Evolutionary conservation across 2,329 filamentous ascomycete species (phyloP).

Genomic region (Aspergillus brasiliensis): DNA sequence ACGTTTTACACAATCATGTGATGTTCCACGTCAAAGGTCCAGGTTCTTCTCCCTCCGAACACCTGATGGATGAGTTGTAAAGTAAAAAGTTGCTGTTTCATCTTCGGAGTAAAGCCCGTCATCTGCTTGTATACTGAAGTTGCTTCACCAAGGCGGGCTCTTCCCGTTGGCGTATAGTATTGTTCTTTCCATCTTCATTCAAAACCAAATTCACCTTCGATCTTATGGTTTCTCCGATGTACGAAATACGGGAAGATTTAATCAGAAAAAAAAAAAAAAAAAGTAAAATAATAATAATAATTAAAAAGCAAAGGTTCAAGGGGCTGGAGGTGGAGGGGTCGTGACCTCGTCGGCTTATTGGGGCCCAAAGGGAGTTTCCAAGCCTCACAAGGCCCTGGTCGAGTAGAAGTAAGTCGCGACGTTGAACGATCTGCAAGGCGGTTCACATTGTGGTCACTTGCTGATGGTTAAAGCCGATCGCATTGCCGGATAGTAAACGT

Average conservation of each 20-base stretch:
- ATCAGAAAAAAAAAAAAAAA: not conserved
- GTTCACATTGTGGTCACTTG: conserved; percentile 11
- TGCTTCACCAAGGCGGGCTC: not conserved
- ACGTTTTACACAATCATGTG: conserved; percentile 36
- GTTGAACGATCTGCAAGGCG: conserved; percentile 16
- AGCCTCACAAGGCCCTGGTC: conserved; percentile 14
- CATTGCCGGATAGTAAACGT: not conserved
- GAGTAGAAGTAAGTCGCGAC: conserved; percentile 1
- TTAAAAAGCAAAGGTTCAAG: not conserved
- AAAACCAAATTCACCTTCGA: not conserved
- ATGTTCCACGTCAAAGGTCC: conserved; percentile 21
- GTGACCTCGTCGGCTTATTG: conserved; percentile 5
- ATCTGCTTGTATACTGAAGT: not conserved
- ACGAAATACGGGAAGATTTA: conserved; percentile 3
- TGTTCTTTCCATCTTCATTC: not conserved
- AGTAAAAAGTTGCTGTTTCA: conserved; percentile 2
- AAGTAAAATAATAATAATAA: not conserved
- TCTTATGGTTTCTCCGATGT: conserved; percentile 12
- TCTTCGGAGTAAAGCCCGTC: conserved; percentile 6
- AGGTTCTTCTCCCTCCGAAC: not conserved
- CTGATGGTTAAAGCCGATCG: not conserved
- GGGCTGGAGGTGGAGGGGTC: not conserved
- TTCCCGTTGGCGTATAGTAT: not conserved
- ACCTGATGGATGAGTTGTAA: conserved; percentile 18
- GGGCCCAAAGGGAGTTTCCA: conserved; percentile 11